These are phyloP conservation scores for Ophiocordyceps camponoti-leonardi DNA, from an alignment of 2,329 filamentous ascomycete species.

Conservation along the genomic window DNA sequence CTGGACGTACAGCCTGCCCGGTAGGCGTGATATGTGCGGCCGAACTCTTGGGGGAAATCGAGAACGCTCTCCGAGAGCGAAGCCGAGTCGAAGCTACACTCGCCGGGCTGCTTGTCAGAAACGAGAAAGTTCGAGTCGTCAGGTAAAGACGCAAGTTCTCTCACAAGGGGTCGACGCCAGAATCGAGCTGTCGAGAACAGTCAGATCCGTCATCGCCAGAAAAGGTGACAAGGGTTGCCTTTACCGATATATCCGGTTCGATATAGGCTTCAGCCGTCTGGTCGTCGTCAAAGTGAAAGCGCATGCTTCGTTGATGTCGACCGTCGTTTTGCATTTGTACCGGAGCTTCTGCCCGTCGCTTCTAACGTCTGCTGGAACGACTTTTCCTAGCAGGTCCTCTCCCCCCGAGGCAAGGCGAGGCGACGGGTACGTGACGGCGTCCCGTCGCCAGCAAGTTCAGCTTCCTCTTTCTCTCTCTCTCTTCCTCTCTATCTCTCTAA, in stretches of 20 bases:
- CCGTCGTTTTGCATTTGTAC: not conserved
- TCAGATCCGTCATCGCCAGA: not conserved
- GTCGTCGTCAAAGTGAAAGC: slow-evolving; percentile 4
- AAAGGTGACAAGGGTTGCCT: too few relatives aligned
- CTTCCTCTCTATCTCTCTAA: not conserved
- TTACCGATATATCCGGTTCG: slow-evolving; percentile 12
- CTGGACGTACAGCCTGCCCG: slow-evolving; percentile 25
- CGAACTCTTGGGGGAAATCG: slow-evolving; percentile 23
- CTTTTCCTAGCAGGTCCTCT: not conserved
- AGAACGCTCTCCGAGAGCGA: slow-evolving; percentile 23
- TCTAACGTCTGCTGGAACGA: too few relatives aligned
- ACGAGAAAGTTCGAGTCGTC: not conserved
- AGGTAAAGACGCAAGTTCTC: not conserved
- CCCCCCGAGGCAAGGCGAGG: too few relatives aligned
- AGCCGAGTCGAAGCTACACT: slow-evolving; percentile 3
- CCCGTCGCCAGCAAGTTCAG: not conserved
- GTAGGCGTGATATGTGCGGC: slow-evolving; percentile 29
- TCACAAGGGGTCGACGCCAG: not conserved
- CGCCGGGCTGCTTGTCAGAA: not conserved
- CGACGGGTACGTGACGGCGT: not conserved
- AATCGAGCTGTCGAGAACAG: not conserved
- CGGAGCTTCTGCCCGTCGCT: too few relatives aligned
- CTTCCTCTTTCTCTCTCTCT: not conserved
- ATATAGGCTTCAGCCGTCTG: slow-evolving; percentile 9
- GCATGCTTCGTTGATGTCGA: not conserved